Evolutionary conservation across 2,329 filamentous ascomycete species (phyloP).

Genomic region (Leptographium lundbergii): DNA sequence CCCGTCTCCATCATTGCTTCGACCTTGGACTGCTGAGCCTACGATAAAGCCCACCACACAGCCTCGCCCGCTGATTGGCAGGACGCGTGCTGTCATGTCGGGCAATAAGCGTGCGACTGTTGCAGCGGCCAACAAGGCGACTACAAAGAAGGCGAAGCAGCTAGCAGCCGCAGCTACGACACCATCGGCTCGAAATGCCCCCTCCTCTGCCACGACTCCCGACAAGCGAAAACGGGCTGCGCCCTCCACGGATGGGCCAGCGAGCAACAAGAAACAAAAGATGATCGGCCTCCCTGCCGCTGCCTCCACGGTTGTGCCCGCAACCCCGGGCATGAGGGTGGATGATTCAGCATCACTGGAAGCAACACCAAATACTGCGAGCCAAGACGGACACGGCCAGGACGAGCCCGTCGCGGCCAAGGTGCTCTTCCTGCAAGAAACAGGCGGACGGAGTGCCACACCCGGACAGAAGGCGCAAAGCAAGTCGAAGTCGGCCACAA

Average conservation of each 20-base stretch:
- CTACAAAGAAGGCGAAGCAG: not conserved
- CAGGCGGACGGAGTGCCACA: not conserved
- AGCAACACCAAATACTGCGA: not conserved
- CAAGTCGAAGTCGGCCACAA: conserved; percentile 9
- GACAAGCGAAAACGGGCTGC: not conserved
- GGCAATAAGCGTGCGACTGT: not conserved
- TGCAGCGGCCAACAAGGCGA: not conserved
- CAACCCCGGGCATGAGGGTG: conserved; percentile 3
- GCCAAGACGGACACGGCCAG: not conserved
- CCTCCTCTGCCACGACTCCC: not conserved
- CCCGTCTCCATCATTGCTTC: not conserved
- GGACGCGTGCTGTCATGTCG: not conserved
- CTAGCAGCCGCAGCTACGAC: not conserved
- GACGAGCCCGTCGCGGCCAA: not conserved
- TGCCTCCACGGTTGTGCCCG: not conserved
- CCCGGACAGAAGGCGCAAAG: not conserved
- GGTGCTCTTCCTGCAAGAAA: not conserved
- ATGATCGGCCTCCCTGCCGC: not conserved
- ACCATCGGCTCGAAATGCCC: not conserved
- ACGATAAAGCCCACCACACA: not conserved
- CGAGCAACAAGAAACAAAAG: conserved; percentile 5
- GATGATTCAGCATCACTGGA: not conserved
- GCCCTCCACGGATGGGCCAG: not conserved
- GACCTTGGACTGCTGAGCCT: not conserved
- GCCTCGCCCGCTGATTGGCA: not conserved